A percentile compares a stretch with the other conserved stretches of the same genome.
These are phyloP conservation scores for Pulveroboletus sp. DNA, from an alignment of 768 basidiomycete genomes.

Conservation along the genomic window DNA sequence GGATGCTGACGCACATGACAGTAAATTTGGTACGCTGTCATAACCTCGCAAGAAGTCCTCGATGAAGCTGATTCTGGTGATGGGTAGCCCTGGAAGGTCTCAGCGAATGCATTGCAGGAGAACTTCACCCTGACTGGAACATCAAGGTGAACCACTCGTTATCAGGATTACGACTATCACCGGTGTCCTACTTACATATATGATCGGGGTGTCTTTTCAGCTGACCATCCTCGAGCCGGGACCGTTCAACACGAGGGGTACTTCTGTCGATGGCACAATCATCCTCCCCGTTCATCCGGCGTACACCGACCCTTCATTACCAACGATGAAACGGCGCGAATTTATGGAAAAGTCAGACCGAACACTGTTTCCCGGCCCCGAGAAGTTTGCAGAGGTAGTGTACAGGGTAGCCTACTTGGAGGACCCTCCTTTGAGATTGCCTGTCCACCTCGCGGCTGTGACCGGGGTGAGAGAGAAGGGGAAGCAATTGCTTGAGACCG, in stretches of 20 bases:
- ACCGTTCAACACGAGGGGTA: background rate
- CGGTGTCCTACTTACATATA: no score
- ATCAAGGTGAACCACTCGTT: no score
- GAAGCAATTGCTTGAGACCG: no score
- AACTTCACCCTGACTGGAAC: no score
- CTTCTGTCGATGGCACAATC: background rate
- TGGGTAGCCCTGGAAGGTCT: conserved; percentile 12
- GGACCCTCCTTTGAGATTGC: background rate
- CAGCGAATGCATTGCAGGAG: no score
- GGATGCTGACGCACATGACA: background rate
- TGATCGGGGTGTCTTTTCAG: no score
- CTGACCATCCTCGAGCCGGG: background rate
- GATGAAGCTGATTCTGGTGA: background rate
- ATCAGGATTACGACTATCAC: no score
- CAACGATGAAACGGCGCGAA: background rate
- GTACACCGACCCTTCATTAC: background rate
- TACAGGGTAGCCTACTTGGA: no score
- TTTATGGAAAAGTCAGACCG: background rate
- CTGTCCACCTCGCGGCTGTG: background rate
- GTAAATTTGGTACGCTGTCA: conserved; percentile 15
- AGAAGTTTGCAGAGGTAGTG: conserved; percentile 14
- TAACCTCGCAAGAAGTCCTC: background rate
- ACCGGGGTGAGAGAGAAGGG: background rate
- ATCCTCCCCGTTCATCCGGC: background rate
- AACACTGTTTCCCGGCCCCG: conserved; percentile 8